Evolutionary conservation across 2,329 filamentous ascomycete species (phyloP), one percentile per base, ranked within the genome.

Genomic region (Aspergillus latus): DNA sequence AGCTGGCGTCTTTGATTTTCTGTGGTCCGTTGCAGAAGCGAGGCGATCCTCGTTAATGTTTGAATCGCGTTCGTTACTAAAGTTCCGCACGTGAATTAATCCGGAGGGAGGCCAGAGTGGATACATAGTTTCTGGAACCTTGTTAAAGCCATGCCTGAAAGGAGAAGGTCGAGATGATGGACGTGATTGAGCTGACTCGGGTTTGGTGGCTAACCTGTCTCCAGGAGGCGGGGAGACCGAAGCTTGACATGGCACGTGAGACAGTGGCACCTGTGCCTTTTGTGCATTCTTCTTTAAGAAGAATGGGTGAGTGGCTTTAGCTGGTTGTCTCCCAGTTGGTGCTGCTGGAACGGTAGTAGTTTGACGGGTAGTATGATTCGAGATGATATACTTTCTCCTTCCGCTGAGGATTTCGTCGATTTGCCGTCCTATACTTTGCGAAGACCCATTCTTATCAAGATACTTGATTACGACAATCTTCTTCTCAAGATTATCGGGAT

Each of bases 271-370:
- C 0, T 21, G 21, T 21, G 56, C 4, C 21, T 65, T 67, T 29
- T 58, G 68, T 7, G 72, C 69, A 5, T 76, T 21, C 62, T 86
- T 88, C 5, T 82, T 83, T 13, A 80, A 67, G 66, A 92, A 92
- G 67, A 92, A 89, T 0, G 88, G 88, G 72, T 92, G 86, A 0
- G 83, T 82, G 1, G 76, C 63, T 64, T 82, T 85, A 6, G 70
- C 62, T 43, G 72, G 64, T 54, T 63, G 51, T 11, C 64, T 64
- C 53, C 67, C 63, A 34, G 54, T 60, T 21, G 21, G 21, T 28
- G 21, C 13, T 26, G 45, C 36, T 7, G 55, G 48, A 36, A 49
- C 8, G n/a, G 49, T 21, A 13, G 46, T 32, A 49, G 64, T 59
- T 45, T 52, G 55, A 61, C 69, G 36, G 60, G 64, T 10, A 5